Conservation (phyloP, 257 asterid species). For the Linaria vulgaris region DNA sequence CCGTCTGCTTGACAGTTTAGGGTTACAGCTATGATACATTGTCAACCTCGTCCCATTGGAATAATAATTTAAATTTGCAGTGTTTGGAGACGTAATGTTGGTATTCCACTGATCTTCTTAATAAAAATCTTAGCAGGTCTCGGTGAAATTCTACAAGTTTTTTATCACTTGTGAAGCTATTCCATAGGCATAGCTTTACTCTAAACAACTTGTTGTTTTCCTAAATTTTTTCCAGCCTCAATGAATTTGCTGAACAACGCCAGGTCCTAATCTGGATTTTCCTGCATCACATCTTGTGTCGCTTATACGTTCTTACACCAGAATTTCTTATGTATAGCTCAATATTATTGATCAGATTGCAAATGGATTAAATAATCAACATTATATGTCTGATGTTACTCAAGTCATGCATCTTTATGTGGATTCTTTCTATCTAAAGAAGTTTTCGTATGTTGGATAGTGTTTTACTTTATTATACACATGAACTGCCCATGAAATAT, state of each 20-base stretch:
- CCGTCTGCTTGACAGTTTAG: neutral
- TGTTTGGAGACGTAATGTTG: neutral
- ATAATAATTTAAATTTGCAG: neutral
- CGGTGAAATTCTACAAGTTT: neutral
- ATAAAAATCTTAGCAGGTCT: neutral
- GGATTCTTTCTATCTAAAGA: constrained; percentile 8
- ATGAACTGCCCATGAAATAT: constrained; percentile 20
- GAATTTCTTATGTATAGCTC: constrained; percentile 15
- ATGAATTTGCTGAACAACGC: neutral
- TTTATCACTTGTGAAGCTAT: neutral
- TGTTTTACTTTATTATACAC: constrained; percentile 2
- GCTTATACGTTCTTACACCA: constrained; percentile 4
- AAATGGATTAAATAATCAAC: constrained; percentile 5
- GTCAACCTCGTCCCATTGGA: neutral
- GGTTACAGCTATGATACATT: neutral
- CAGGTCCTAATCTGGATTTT: neutral
- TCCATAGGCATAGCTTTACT: neutral
- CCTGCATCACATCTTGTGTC: constrained; percentile 4
- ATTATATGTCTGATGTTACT: constrained; percentile 16
- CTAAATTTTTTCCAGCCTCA: neutral
- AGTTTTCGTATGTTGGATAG: constrained; percentile 3
- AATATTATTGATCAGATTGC: constrained; percentile 20
- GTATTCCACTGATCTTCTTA: neutral
- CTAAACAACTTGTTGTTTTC: neutral
- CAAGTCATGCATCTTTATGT: neutral